phyloP scores from a whole-genome alignment of 2,329 filamentous ascomycete species.

The Cytospora schulzeri region DNA sequence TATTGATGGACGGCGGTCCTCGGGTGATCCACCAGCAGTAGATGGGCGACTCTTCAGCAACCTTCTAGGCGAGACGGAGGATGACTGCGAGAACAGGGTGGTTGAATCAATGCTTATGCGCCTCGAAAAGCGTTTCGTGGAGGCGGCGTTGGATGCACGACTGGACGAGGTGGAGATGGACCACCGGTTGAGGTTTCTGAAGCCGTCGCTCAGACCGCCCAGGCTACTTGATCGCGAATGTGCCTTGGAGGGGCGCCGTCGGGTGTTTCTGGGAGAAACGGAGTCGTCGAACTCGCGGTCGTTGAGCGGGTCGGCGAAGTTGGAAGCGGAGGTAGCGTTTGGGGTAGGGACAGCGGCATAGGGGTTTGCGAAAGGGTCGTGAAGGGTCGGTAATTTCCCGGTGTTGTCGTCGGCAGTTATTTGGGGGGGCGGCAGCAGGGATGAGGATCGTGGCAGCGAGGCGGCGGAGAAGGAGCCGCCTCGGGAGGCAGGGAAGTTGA shows the following conservation, averaged over 20 bases:
- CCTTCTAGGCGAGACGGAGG: constrained; percentile 40
- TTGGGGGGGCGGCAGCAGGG: constrained; percentile 45
- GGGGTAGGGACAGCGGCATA: neutral
- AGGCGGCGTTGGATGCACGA: constrained; percentile 42
- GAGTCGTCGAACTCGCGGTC: constrained; percentile 30
- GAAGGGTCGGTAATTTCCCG: constrained; percentile 25
- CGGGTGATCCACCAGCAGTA: constrained; percentile 35
- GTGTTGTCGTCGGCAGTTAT: constrained; percentile 32
- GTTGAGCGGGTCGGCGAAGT: constrained; percentile 25
- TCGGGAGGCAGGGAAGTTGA: constrained; percentile 31
- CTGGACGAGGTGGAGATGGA: constrained; percentile 56
- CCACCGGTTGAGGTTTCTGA: constrained; percentile 55
- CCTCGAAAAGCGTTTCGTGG: constrained; percentile 41
- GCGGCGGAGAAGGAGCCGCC: constrained; percentile 36
- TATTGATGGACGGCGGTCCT: constrained; percentile 33
- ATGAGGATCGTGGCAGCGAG: constrained; percentile 46
- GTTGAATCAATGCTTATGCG: constrained; percentile 50
- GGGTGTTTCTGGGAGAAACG: constrained; percentile 28
- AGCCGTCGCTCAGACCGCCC: constrained; percentile 44
- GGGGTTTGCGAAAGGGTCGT: constrained; percentile 31
- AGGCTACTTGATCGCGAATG: constrained; percentile 43
- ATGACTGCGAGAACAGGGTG: constrained; percentile 31
- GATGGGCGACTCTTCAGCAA: constrained; percentile 43
- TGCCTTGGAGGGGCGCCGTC: constrained; percentile 28
- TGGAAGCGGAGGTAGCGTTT: constrained; percentile 29